These are phyloP conservation scores for Vachellia pachyceras DNA, from an alignment of 306 rosid genomes.

Conservation along the genomic window DNA sequence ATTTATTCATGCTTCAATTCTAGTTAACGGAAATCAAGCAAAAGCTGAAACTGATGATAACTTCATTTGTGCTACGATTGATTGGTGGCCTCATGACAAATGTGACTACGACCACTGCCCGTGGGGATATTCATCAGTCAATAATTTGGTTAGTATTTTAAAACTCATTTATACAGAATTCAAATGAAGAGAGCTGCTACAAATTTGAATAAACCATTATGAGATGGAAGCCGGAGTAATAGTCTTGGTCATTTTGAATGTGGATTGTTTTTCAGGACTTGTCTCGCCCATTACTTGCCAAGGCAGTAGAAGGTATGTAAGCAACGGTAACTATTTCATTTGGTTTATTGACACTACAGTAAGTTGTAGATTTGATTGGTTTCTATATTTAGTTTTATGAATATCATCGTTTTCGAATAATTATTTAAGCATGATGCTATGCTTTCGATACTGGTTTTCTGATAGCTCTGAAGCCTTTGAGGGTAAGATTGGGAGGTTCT, in stretches of 20 bases:
- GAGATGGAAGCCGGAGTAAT: conserved; percentile 10
- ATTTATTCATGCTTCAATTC: conserved; percentile 48
- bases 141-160: conserved; percentile 65
- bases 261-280: conserved; percentile 75
- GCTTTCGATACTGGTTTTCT: conserved; percentile 45
- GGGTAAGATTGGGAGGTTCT: conserved; percentile 96
- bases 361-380: conserved; percentile 24
- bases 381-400: conserved; percentile 15
- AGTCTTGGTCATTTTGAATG: conserved; percentile 35
- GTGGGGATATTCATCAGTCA: conserved; percentile 77
- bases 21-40: conserved; percentile 59
- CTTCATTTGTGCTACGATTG: conserved; percentile 93
- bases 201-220: not conserved
- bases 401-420: conserved; percentile 26
- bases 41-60: conserved; percentile 71
- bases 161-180: conserved; percentile 25
- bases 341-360: conserved; percentile 6
- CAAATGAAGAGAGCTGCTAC: conserved; percentile 19
- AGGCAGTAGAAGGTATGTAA: conserved; percentile 80
- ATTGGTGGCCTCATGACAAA: conserved; percentile 97
- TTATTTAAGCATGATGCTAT: conserved; percentile 29
- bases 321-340: conserved; percentile 8
- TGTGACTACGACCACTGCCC: conserved; percentile 88
- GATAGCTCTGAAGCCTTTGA: conserved; percentile 85
- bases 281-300: conserved; percentile 76